Evolutionary conservation across 305 asterid species (phyloP).

Genomic region (Coffea humblotiana): DNA sequence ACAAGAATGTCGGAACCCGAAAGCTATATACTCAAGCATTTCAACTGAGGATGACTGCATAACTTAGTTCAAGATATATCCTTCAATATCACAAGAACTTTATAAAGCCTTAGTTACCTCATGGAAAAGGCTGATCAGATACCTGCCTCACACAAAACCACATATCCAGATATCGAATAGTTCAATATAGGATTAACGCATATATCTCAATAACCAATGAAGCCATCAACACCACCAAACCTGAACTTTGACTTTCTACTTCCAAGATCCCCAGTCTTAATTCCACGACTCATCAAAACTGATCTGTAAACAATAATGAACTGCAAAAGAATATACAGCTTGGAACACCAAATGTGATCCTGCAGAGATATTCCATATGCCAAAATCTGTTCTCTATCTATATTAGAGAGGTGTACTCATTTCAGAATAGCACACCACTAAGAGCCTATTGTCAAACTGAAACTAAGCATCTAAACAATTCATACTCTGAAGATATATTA

Average conservation of each 20-base stretch:
- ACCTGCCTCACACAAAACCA: constrained; percentile 58
- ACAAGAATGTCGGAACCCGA: constrained; percentile 23
- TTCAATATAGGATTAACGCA: constrained; percentile 26
- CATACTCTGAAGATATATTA: neutral
- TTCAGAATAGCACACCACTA: neutral
- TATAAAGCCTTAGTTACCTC: constrained; percentile 47
- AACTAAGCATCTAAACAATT: neutral
- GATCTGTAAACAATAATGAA: constrained; percentile 19
- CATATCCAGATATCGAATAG: constrained; percentile 36
- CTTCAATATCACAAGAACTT: constrained; percentile 26
- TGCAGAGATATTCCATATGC: constrained; percentile 8
- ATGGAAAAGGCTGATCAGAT: constrained; percentile 28
- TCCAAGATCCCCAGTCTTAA: constrained; percentile 16
- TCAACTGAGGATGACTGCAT: constrained; percentile 23
- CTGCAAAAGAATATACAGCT: constrained; percentile 26
- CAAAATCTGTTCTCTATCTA: neutral
- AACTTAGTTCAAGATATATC: constrained; percentile 24
- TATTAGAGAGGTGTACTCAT: neutral
- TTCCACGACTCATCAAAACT: constrained; percentile 16
- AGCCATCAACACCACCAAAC: constrained; percentile 25
- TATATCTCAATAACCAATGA: constrained; percentile 29
- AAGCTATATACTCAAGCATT: constrained; percentile 24
- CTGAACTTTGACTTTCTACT: constrained; percentile 13
- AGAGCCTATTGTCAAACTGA: constrained; percentile 2
- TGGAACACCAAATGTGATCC: constrained; percentile 1